Conservation (phyloP, 306 rosid species). For the Biancaea sappan region DNA sequence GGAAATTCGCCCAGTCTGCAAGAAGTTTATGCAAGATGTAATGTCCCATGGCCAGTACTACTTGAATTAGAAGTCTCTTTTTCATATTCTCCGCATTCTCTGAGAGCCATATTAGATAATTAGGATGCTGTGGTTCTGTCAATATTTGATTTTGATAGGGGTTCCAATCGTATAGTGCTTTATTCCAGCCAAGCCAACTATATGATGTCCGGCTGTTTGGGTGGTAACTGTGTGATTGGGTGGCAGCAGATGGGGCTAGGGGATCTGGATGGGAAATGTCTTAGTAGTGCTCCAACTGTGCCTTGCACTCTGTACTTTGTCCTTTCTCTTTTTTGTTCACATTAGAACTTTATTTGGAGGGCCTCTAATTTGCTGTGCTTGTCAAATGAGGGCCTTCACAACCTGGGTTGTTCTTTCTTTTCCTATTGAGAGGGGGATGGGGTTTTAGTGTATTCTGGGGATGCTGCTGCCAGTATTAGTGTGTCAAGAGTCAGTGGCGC, state of each 20-base stretch:
- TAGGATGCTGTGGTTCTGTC: constrained; percentile 45
- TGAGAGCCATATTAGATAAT: constrained; percentile 45
- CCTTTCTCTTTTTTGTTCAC: constrained; percentile 23
- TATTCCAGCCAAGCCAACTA: constrained; percentile 28
- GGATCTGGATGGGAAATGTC: constrained; percentile 8
- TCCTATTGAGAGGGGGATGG: constrained; percentile 24
- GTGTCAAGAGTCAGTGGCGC: constrained; percentile 48
- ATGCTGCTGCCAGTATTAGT: constrained; percentile 47
- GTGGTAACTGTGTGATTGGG: constrained; percentile 32
- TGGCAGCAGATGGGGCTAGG: constrained; percentile 29
- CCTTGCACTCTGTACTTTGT: constrained; percentile 26
- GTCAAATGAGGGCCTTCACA: constrained; percentile 25
- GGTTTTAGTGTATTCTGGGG: constrained; percentile 21
- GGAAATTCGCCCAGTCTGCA: constrained; percentile 99
- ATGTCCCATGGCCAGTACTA: constrained; percentile 86
- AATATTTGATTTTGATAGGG: constrained; percentile 37
- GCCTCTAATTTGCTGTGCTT: constrained; percentile 26
- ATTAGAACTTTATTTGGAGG: constrained; percentile 7
- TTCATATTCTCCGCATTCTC: constrained; percentile 62
- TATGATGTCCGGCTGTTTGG: constrained; percentile 32
- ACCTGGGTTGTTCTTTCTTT: constrained; percentile 20
- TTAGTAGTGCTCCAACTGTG: constrained; percentile 17
- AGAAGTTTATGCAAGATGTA: constrained; percentile 99
- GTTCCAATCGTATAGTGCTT: constrained; percentile 24
- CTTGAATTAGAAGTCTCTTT: constrained; percentile 86